These are phyloP conservation scores for Alternaria atra DNA, from an alignment of 2,329 filamentous ascomycete species.

Conservation along the genomic window DNA sequence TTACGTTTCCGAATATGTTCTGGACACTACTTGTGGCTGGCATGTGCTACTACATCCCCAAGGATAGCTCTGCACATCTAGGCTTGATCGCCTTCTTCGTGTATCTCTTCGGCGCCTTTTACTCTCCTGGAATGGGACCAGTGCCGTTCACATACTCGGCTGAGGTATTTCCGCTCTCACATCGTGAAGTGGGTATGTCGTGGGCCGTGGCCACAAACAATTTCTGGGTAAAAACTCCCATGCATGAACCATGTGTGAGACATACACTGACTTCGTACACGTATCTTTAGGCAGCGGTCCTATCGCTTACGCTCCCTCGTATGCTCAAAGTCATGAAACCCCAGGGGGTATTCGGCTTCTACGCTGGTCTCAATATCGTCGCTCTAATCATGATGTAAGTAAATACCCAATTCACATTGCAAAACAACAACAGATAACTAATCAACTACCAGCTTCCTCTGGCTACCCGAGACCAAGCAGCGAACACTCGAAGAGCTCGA, in stretches of 20 bases:
- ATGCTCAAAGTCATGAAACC: conserved; percentile 63
- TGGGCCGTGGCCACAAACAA: conserved; percentile 73
- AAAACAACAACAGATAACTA: not conserved
- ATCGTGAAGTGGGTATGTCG: conserved; percentile 76
- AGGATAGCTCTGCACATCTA: conserved; percentile 52
- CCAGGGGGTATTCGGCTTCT: conserved; percentile 68
- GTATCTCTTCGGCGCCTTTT: conserved; percentile 62
- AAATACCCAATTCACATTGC: not conserved
- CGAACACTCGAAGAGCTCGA: conserved; percentile 60
- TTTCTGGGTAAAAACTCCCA: conserved; percentile 55
- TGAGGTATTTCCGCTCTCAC: conserved; percentile 75
- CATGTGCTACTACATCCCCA: conserved; percentile 62
- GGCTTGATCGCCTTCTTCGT: conserved; percentile 65
- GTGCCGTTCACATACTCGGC: conserved; percentile 57
- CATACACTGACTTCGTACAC: not conserved
- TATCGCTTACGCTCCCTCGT: conserved; percentile 70
- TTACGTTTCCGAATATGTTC: conserved; percentile 62
- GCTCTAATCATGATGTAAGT: conserved; percentile 67
- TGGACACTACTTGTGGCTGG: conserved; percentile 59
- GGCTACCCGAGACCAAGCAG: conserved; percentile 60
- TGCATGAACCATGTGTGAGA: not conserved
- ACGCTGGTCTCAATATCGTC: conserved; percentile 66
- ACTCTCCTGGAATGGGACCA: conserved; percentile 55
- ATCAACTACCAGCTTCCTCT: conserved; percentile 58
- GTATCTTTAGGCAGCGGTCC: conserved; percentile 52